A percentile compares a stretch with the other conserved stretches of the same genome.
Evolutionary conservation across 2,329 filamentous ascomycete species (phyloP).

Genomic region (Pezizomycotina sp.): DNA sequence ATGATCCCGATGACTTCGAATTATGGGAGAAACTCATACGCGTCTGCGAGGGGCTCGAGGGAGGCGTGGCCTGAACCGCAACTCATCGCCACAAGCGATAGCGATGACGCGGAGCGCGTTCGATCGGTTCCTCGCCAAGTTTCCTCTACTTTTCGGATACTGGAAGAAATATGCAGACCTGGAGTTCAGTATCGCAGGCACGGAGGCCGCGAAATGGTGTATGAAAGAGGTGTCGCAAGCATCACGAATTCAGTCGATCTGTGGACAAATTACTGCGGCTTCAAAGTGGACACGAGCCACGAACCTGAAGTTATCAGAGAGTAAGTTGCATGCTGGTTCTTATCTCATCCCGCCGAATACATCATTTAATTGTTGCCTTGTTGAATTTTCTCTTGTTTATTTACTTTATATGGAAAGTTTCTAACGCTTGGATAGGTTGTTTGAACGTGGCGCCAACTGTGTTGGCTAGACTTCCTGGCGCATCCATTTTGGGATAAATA

Average conservation of each 20-base stretch:
- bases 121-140: conserved; percentile 84
- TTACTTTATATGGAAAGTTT: no score
- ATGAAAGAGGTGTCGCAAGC: conserved; percentile 85
- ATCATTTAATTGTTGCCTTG: no score
- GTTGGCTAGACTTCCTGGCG: conserved; percentile 86
- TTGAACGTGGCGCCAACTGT: conserved; percentile 69
- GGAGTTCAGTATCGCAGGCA: conserved; percentile 91
- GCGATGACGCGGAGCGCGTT: conserved; percentile 73
- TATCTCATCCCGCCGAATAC: conserved; percentile 8
- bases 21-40: conserved; percentile 85
- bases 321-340: conserved; percentile 54
- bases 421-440: no score
- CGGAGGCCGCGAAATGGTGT: conserved; percentile 95
- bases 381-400: conserved; percentile 20
- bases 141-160: conserved; percentile 89
- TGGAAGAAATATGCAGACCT: conserved; percentile 99
- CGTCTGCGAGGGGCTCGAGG: conserved; percentile 69
- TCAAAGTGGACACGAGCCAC: conserved; percentile 96
- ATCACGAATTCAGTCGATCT: conserved; percentile 88
- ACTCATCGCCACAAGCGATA: conserved; percentile 88
- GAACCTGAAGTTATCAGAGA: conserved; percentile 92
- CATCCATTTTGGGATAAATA: conserved; percentile 99
- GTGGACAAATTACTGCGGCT: conserved; percentile 93
- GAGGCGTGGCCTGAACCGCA: conserved; percentile 66
- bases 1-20: conserved; percentile 80